A percentile compares a stretch with the other conserved stretches of the same genome.
phyloP scores from a whole-genome alignment of 129 eudicot species.

The Pulicaria dysenterica region DNA sequence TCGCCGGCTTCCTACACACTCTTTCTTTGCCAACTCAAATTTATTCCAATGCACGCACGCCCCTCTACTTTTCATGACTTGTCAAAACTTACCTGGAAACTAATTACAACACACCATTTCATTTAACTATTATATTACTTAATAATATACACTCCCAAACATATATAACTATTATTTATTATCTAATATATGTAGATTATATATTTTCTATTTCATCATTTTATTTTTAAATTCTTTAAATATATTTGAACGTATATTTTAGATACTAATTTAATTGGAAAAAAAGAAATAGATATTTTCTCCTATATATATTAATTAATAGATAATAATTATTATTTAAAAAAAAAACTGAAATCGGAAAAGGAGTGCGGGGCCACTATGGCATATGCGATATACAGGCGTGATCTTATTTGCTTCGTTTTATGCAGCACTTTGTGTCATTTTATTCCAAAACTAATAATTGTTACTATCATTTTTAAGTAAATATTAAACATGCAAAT shows the following conservation, averaged over 20 bases:
- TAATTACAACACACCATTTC: neutral
- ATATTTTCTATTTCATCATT: too few relatives aligned
- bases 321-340: neutral
- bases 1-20: constrained; percentile 16
- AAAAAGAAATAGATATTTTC: neutral
- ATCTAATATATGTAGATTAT: too few relatives aligned
- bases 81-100: constrained; percentile 20
- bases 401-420: constrained; percentile 22
- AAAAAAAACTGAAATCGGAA: too few relatives aligned
- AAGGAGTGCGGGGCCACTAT: constrained; percentile 5
- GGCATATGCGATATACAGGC: neutral
- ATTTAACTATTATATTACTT: too few relatives aligned
- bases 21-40: constrained; percentile 21
- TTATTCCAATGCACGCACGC: neutral
- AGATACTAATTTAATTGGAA: too few relatives aligned
- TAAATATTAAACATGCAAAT: neutral
- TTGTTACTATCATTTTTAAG: too few relatives aligned
- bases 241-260: too few relatives aligned
- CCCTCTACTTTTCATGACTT: constrained; percentile 15
- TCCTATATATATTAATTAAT: neutral
- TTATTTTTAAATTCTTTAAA: too few relatives aligned
- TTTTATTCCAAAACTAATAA: neutral
- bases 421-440: constrained; percentile 4
- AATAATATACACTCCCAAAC: too few relatives aligned
- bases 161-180: too few relatives aligned